These are phyloP conservation scores for Cladosporium cucumerinum DNA, from an alignment of 2,329 filamentous ascomycete genomes.

Conservation along the genomic window DNA sequence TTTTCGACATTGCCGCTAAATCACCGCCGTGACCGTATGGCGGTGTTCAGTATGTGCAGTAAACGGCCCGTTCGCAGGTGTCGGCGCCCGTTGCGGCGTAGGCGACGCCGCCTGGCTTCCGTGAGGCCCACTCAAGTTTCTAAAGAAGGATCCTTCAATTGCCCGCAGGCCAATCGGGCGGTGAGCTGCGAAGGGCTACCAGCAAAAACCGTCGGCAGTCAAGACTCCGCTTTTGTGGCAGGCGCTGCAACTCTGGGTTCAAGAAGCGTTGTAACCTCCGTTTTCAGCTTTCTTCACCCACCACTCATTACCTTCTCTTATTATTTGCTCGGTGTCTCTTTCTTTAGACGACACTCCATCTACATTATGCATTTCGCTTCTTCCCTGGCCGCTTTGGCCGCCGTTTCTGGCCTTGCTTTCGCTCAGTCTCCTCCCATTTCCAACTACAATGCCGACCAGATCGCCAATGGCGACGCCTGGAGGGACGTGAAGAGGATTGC, in stretches of 20 bases:
- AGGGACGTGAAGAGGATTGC: conserved; percentile 15
- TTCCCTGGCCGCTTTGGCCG: conserved; percentile 8
- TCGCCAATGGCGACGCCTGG: conserved; percentile 20
- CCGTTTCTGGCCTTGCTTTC: conserved; percentile 11
- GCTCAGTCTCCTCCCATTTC: conserved; percentile 16
- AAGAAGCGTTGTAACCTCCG: conserved; percentile 6
- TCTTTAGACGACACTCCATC: background rate
- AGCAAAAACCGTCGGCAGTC: conserved; percentile 3
- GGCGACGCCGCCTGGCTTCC: background rate
- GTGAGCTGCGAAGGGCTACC: conserved; percentile 4
- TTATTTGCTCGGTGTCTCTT: conserved; percentile 15
- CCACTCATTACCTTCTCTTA: conserved; percentile 8
- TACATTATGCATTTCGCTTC: conserved; percentile 14
- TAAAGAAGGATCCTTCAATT: conserved; percentile 12
- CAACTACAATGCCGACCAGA: conserved; percentile 17
- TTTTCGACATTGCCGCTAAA: conserved; percentile 13
- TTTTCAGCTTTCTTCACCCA: conserved; percentile 6
- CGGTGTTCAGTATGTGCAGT: background rate
- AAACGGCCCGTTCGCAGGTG: background rate
- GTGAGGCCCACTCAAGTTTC: conserved; percentile 12
- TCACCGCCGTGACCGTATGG: conserved; percentile 10
- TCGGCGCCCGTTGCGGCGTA: background rate
- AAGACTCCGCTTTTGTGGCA: background rate
- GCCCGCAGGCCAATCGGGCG: conserved; percentile 6
- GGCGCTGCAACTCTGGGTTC: conserved; percentile 3